Evolutionary conservation across 2,329 filamentous ascomycete genomes (phyloP).

Genomic region (Colletotrichum endophyticum): DNA sequence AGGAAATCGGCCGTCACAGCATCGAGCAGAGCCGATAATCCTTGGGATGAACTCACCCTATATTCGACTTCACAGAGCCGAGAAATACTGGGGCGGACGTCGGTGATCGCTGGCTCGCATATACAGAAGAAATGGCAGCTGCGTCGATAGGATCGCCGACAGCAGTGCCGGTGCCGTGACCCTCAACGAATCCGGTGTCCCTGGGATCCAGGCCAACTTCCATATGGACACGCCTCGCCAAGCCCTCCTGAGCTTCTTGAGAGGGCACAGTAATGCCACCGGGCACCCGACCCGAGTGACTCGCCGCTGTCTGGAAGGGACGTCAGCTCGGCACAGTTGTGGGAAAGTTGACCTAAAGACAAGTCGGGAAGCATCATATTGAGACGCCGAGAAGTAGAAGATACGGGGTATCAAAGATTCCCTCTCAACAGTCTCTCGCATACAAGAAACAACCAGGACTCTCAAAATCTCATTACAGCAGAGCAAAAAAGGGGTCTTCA

Average conservation of each 20-base stretch:
- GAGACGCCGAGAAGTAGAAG: not conserved
- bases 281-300: slow-evolving; percentile 37
- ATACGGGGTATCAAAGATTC: not conserved
- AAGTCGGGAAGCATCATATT: not conserved
- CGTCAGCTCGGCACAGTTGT: not conserved
- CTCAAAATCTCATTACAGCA: not conserved
- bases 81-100: slow-evolving; percentile 27
- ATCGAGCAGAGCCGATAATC: not conserved
- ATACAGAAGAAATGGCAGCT: slow-evolving; percentile 25
- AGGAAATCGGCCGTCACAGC: not conserved
- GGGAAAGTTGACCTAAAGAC: not conserved
- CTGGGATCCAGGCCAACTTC: slow-evolving; percentile 2
- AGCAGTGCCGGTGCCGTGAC: slow-evolving; percentile 29
- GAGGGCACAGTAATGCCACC: slow-evolving; percentile 44
- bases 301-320: not conserved
- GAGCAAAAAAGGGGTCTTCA: not conserved
- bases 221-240: slow-evolving; percentile 22
- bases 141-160: slow-evolving; percentile 44
- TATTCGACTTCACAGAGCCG: slow-evolving; percentile 27
- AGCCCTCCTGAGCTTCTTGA: slow-evolving; percentile 31
- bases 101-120: slow-evolving; percentile 22
- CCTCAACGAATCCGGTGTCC: slow-evolving; percentile 18
- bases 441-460: not conserved
- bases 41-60: not conserved
- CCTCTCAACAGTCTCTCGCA: not conserved